phyloP scores from a whole-genome alignment of 805 yeast genomes.

The Yamadazyma nakazawae region DNA sequence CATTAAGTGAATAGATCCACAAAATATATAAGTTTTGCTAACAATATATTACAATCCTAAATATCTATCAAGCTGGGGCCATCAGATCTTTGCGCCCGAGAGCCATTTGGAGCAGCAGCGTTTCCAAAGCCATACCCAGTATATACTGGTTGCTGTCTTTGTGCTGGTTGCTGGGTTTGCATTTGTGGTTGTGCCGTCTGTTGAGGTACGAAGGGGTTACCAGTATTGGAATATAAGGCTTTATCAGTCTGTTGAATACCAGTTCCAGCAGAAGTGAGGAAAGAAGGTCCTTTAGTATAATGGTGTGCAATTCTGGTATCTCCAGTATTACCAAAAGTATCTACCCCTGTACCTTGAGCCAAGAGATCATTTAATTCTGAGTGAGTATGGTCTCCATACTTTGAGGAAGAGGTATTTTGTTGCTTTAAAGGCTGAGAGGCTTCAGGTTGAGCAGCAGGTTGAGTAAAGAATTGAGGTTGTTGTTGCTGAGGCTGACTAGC shows the following conservation, averaged over 20 bases:
- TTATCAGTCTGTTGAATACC: constrained; percentile 51
- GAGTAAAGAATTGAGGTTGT: constrained; percentile 28
- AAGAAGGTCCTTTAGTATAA: constrained; percentile 76
- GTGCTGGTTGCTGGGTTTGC: constrained; percentile 19
- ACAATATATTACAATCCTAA: constrained; percentile 14
- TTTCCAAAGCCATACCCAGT: constrained; percentile 97
- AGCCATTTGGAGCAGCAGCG: constrained; percentile 37
- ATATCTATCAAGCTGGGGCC: constrained; percentile 49
- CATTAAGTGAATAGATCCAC: not conserved
- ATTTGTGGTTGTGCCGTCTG: constrained; percentile 34
- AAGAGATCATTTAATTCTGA: constrained; percentile 70
- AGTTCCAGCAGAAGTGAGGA: constrained; percentile 85
- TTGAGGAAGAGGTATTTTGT: constrained; percentile 31
- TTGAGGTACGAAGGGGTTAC: constrained; percentile 66
- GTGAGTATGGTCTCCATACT: constrained; percentile 45
- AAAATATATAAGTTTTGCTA: constrained; percentile 3
- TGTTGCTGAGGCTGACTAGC: constrained; percentile 17
- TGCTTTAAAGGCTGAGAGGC: constrained; percentile 31
- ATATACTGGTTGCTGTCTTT: constrained; percentile 45
- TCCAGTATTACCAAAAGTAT: constrained; percentile 90
- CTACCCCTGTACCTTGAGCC: constrained; percentile 87
- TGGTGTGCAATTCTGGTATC: constrained; percentile 86
- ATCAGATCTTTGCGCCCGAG: constrained; percentile 24
- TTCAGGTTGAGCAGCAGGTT: constrained; percentile 13
- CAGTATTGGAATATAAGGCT: constrained; percentile 37